Conservation (phyloP, 2,329 filamentous ascomycete species). For the Pseudogymnoascus sp. region DNA sequence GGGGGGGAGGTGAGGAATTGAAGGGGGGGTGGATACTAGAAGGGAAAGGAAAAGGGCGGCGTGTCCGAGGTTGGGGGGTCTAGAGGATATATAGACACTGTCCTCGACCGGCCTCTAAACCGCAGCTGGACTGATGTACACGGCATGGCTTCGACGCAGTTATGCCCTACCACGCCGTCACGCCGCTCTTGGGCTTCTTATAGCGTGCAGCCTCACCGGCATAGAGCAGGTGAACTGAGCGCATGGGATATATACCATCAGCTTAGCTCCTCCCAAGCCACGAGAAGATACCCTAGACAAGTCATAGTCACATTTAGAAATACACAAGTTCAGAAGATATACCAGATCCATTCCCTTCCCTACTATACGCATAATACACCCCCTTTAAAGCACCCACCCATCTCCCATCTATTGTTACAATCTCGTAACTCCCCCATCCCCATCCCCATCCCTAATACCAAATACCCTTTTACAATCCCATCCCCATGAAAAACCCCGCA, state of each 20-base stretch:
- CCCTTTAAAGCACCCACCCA: not conserved
- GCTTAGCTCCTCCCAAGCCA: not conserved
- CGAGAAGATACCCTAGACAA: not conserved
- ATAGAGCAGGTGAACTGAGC: not conserved
- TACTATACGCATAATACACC: not conserved
- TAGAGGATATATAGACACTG: no score
- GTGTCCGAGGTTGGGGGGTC: no score
- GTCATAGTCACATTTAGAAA: not conserved
- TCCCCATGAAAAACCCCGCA: not conserved
- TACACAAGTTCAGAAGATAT: not conserved
- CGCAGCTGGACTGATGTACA: not conserved
- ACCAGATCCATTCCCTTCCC: not conserved
- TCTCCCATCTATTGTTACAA: not conserved
- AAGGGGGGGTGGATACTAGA: no score
- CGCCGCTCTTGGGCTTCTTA: not conserved
- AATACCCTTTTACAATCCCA: not conserved
- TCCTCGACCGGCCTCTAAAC: no score
- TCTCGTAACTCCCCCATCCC: not conserved
- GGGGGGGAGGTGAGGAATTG: no score
- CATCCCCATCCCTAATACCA: not conserved
- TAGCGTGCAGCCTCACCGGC: not conserved
- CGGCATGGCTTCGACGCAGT: not conserved
- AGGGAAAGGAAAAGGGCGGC: no score
- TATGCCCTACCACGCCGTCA: not conserved
- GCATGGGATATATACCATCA: not conserved